Conservation (phyloP, 2,329 filamentous ascomycete genomes). For the Talaromyces sp. region DNA sequence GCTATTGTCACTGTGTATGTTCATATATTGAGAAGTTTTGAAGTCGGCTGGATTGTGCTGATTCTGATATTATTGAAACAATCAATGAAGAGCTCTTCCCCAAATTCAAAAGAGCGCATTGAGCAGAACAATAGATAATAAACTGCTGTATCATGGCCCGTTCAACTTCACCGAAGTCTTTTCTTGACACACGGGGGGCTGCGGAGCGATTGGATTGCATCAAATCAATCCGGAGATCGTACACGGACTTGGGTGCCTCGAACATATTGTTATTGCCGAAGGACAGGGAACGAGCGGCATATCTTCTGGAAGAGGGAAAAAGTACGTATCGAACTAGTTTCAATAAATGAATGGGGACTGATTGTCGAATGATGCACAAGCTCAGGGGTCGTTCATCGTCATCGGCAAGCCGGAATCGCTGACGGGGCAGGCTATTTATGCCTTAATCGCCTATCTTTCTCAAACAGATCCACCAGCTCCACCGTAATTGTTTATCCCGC, state of each 20-base stretch:
- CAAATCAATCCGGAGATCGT: background rate
- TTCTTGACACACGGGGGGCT: background rate
- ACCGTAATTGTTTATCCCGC: background rate
- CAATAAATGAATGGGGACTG: background rate
- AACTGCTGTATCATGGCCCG: background rate
- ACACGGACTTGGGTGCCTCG: background rate
- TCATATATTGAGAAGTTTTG: too few relatives aligned
- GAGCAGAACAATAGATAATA: too few relatives aligned
- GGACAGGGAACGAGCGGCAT: background rate
- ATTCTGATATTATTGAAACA: too few relatives aligned
- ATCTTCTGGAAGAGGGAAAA: background rate
- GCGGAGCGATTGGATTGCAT: background rate
- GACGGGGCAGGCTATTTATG: background rate
- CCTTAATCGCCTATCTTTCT: slow-evolving; percentile 1
- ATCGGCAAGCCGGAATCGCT: slow-evolving; percentile 5
- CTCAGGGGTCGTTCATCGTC: background rate
- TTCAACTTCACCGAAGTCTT: background rate
- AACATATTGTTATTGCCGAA: background rate
- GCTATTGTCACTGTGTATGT: too few relatives aligned
- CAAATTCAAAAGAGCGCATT: too few relatives aligned
- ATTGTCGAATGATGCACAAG: background rate
- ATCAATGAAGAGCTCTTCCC: too few relatives aligned
- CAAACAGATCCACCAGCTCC: background rate
- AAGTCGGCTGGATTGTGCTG: too few relatives aligned
- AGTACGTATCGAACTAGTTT: background rate